Conservation (phyloP, 768 basidiomycete genomes). For the Pleurotus platypus region DNA sequence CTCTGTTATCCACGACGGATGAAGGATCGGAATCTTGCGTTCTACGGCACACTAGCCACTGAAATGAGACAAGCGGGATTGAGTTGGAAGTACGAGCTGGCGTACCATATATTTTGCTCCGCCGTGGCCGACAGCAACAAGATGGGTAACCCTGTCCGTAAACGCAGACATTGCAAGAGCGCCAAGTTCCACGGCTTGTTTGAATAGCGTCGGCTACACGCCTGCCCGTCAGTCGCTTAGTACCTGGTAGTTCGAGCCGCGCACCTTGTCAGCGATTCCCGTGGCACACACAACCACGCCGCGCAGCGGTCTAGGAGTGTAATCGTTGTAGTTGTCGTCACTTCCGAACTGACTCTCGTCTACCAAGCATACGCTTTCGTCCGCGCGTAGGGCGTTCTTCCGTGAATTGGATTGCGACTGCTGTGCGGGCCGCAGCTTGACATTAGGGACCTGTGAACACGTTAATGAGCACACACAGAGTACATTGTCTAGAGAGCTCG, state of each 20-base stretch:
- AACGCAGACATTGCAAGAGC: conserved; percentile 67
- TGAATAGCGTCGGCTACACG: conserved; percentile 63
- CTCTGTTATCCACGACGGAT: conserved; percentile 73
- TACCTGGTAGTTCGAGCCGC: background rate
- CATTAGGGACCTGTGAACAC: conserved; percentile 65
- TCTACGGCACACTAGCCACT: conserved; percentile 74
- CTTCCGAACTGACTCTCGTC: conserved; percentile 48
- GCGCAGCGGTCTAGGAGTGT: conserved; percentile 61
- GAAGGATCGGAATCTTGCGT: conserved; percentile 75
- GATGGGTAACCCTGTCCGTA: conserved; percentile 85
- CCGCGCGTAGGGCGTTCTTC: conserved; percentile 18
- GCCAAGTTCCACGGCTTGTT: conserved; percentile 78
- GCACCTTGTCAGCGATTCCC: conserved; percentile 75
- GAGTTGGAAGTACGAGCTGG: background rate
- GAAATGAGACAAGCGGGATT: background rate
- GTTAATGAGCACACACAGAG: background rate
- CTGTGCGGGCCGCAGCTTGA: conserved; percentile 70
- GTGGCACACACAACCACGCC: conserved; percentile 70
- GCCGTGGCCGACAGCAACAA: conserved; percentile 77
- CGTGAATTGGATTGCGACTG: conserved; percentile 27
- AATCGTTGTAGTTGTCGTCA: conserved; percentile 32
- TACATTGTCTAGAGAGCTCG: background rate
- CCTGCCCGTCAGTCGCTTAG: background rate
- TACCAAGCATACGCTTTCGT: conserved; percentile 34
- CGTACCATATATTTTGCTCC: conserved; percentile 80